Evolutionary conservation across 164 flowering plant genomes (phyloP).

Genomic region (Litsea cubeba): DNA sequence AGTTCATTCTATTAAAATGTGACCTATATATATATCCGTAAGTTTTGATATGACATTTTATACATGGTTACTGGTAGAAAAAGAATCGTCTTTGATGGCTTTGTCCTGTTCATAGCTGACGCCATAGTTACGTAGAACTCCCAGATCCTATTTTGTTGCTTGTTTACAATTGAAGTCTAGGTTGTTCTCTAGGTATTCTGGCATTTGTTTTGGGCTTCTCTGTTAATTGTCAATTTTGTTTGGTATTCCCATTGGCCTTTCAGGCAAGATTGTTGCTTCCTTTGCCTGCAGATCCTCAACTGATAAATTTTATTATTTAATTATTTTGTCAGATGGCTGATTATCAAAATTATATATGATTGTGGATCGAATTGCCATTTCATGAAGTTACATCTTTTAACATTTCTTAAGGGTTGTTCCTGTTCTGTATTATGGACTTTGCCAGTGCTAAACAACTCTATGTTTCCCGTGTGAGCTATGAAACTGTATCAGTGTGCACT

Average conservation of each 20-base stretch:
- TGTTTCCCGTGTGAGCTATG: background rate
- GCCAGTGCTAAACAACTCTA: background rate
- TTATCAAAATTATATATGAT: background rate
- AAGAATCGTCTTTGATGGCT: no score
- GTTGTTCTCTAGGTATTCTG: background rate
- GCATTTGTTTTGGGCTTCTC: background rate
- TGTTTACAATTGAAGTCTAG: background rate
- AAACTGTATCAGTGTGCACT: slow-evolving; percentile 1
- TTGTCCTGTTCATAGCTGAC: no score
- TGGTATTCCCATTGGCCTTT: background rate
- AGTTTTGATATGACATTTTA: no score
- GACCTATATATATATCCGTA: background rate
- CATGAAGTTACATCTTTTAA: background rate
- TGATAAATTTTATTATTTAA: background rate
- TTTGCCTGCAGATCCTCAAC: background rate
- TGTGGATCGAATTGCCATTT: background rate
- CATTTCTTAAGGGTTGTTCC: background rate
- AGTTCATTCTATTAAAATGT: slow-evolving; percentile 13
- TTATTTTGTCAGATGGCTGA: background rate
- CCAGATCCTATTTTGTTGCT: background rate
- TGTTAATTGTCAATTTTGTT: background rate
- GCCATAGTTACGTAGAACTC: no score
- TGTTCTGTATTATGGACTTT: background rate
- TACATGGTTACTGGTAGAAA: no score
- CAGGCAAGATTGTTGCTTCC: background rate